Conservation (phyloP, 208 protist species). For the Leishmania tropica region DNA sequence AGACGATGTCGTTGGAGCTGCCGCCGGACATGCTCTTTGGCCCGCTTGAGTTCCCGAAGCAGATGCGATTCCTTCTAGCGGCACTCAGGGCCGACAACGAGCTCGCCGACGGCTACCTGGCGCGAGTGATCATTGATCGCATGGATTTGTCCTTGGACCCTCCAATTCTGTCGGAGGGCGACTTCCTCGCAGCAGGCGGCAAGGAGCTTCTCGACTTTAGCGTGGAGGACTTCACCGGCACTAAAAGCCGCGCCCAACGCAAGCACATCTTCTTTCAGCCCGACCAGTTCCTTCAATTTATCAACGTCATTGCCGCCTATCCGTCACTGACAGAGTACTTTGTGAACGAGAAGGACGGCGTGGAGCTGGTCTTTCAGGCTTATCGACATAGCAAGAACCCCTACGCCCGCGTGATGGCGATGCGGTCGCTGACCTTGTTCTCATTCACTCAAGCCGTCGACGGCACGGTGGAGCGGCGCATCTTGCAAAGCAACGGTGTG, state of each 20-base stretch:
- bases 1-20: conserved; percentile 89
- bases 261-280: conserved; percentile 90
- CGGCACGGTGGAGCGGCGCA: conserved; percentile 71
- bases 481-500: conserved; percentile 78
- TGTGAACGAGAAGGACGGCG: conserved; percentile 69
- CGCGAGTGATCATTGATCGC: conserved; percentile 84
- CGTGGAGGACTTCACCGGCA: conserved; percentile 81
- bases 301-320: conserved; percentile 81
- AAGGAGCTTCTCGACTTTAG: conserved; percentile 79
- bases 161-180: conserved; percentile 62
- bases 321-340: conserved; percentile 75
- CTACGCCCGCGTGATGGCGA: conserved; percentile 76
- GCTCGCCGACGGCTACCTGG: conserved; percentile 87
- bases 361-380: conserved; percentile 76
- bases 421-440: conserved; percentile 79
- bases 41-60: conserved; percentile 81
- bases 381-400: conserved; percentile 70
- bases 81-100: conserved; percentile 89
- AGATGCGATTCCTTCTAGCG: conserved; percentile 90
- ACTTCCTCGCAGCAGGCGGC: conserved; percentile 65
- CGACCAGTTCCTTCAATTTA: conserved; percentile 83
- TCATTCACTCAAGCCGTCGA: conserved; percentile 83
- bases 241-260: conserved; percentile 44
- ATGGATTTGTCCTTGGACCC: conserved; percentile 90
- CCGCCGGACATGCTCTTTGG: conserved; percentile 90